These are phyloP conservation scores for Trichoderma afroharzianum DNA, from an alignment of 2,329 filamentous ascomycete genomes.

Conservation along the genomic window DNA sequence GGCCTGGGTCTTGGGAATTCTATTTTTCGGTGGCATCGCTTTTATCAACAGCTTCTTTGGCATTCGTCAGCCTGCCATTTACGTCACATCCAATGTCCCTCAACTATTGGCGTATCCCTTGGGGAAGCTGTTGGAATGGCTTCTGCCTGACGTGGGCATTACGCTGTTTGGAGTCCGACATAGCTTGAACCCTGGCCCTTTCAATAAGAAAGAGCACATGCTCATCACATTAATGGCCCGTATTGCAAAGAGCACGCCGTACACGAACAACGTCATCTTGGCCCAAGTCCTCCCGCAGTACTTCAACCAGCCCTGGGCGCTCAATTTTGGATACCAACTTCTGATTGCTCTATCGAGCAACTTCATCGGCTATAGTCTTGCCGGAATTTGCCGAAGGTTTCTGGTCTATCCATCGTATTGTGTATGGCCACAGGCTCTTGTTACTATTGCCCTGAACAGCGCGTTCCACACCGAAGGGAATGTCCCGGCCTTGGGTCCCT, in stretches of 20 bases:
- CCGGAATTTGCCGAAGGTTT: constrained; percentile 48
- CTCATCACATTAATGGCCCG: constrained; percentile 58
- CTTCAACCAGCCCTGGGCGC: constrained; percentile 37
- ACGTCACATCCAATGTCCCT: constrained; percentile 49
- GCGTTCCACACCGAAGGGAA: constrained; percentile 43
- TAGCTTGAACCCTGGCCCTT: constrained; percentile 50
- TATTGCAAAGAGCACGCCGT: constrained; percentile 43
- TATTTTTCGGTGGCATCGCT: constrained; percentile 44
- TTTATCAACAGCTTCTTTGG: constrained; percentile 55
- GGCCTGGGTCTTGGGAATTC: constrained; percentile 47
- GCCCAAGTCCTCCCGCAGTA: constrained; percentile 44
- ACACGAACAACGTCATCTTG: constrained; percentile 47
- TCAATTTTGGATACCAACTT: constrained; percentile 44
- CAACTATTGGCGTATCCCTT: constrained; percentile 47
- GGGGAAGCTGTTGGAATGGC: constrained; percentile 40
- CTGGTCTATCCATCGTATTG: constrained; percentile 49
- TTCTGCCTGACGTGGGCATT: constrained; percentile 44
- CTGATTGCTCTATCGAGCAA: constrained; percentile 46
- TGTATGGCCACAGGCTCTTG: constrained; percentile 50
- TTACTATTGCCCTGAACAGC: constrained; percentile 45
- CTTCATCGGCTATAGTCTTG: constrained; percentile 53
- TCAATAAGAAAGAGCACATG: constrained; percentile 58
- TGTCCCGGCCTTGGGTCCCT: constrained; percentile 29
- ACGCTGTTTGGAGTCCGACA: constrained; percentile 39
- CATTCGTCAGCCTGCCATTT: constrained; percentile 50